Evolutionary conservation across 176 grass and related monocot genomes (phyloP), one percentile per base, ranked within the genome.

Genomic region (Hordeum marinum): DNA sequence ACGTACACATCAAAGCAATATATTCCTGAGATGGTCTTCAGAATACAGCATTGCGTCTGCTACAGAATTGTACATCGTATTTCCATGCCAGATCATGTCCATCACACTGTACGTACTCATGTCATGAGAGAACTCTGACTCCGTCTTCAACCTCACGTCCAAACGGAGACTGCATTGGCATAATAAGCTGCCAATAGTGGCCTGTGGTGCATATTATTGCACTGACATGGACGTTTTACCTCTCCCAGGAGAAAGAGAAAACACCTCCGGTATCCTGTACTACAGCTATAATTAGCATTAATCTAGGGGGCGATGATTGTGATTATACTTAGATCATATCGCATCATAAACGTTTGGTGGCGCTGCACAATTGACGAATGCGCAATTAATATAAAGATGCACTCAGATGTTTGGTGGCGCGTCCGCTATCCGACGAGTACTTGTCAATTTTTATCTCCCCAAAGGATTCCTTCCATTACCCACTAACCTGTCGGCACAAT

Each of bases 341-440:
- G 72, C 68, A 80, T 83, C 75, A 41, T 17, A 31, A 29, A 75
- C 25, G 74, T 87, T 87, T 80, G 84, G 75, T 87, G 84, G 58
- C 76, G 63, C 41, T 32, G 11, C 31, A 59, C 20, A 83, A 74
- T 52, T 52, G 48, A 52, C 48, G 15, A 41, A 52, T 24, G 11
- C 31, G 46, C 20, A 66, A 74, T 74, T 31, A 74, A 90, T 59
- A 74, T 21, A 83, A 86, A 48, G 74, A 86, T 73, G 72, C 79
- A 78, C 74, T 83, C 13, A 75, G 35, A 83, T 68, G 84, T 87
- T 89, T 75, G 85, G 81, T 87, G 61, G 75, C 50, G 69, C 79
- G 85, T 87, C 89, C 36, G 85, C 79, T 84, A 62, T 90, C 80
- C 61, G 67, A 80, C 84, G 80, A 87, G 72, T 84, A 76, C 75